Percentiles rank a stretch among this genome's conserved stretches.
phyloP scores from a whole-genome alignment of 305 asterid species.

The Fraxinus platypoda region DNA sequence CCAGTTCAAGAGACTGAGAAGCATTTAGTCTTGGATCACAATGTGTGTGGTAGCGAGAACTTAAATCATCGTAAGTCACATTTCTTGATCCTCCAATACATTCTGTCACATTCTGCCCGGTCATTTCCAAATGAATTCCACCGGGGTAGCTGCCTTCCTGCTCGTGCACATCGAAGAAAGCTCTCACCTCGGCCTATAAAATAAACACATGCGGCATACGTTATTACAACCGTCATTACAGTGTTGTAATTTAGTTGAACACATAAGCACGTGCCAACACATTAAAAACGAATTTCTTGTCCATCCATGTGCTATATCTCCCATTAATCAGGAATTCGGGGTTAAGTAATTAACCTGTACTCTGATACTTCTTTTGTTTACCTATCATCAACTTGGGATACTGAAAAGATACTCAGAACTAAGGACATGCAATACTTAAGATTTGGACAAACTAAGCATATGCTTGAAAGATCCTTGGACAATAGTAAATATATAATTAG shows the following conservation, averaged over 20 bases:
- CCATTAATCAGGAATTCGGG: background rate
- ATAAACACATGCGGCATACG: background rate
- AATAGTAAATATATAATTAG: background rate
- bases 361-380: background rate
- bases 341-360: background rate
- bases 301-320: background rate
- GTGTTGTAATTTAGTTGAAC: background rate
- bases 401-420: background rate
- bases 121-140: conserved; percentile 59
- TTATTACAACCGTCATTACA: background rate
- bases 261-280: background rate
- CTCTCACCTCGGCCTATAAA: conserved; percentile 52
- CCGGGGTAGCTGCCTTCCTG: conserved; percentile 65
- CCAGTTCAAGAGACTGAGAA: conserved; percentile 54
- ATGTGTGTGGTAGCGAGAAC: conserved; percentile 63
- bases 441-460: conserved; percentile 20
- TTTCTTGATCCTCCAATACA: conserved; percentile 59
- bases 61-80: conserved; percentile 45
- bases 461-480: conserved; percentile 17
- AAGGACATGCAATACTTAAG: background rate
- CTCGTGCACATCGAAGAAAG: conserved; percentile 59
- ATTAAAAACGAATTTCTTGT: background rate
- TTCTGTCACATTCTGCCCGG: conserved; percentile 56
- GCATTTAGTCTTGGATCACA: conserved; percentile 56
- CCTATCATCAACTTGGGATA: background rate